Evolutionary conservation across 108 stramenopile species (phyloP).

Genomic region (Mayamaea pseudoterrestris): DNA sequence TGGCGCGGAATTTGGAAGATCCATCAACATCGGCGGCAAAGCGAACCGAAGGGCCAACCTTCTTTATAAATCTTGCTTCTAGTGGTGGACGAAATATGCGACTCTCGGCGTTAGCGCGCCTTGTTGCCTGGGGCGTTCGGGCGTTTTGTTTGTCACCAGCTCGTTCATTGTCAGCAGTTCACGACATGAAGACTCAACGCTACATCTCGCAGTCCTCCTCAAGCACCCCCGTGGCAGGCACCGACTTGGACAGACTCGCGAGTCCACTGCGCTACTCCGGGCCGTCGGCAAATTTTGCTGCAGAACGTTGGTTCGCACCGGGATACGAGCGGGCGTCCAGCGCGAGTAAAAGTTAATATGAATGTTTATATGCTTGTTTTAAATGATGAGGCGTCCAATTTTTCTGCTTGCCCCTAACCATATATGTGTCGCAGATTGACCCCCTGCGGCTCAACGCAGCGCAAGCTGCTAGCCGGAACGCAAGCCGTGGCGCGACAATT

Average conservation of each 20-base stretch:
- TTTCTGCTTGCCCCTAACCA: neutral
- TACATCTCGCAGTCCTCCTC: too few species aligned
- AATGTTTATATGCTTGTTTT: too few species aligned
- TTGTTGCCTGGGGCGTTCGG: too few species aligned
- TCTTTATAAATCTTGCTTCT: constrained; percentile 10
- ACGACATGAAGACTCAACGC: too few species aligned
- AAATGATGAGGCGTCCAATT: neutral
- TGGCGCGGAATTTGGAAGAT: too few species aligned
- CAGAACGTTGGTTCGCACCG: constrained; percentile 50
- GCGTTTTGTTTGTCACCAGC: too few species aligned
- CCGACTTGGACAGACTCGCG: constrained; percentile 48
- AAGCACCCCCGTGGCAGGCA: constrained; percentile 68
- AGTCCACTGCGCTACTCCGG: constrained; percentile 49
- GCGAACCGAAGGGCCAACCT: too few species aligned
- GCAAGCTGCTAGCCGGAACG: constrained; percentile 67
- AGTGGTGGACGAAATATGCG: neutral
- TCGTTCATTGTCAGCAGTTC: too few species aligned
- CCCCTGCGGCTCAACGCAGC: constrained; percentile 61
- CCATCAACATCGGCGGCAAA: too few species aligned
- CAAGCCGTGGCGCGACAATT: constrained; percentile 72
- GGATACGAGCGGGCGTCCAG: constrained; percentile 58
- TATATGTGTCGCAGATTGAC: constrained; percentile 68
- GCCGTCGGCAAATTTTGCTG: constrained; percentile 58
- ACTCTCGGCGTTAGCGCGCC: too few species aligned
- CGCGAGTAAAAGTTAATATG: too few species aligned